Percentiles rank a stretch among this genome's conserved stretches.
These are phyloP conservation scores for Choricystis sp. DNA, from an alignment of 139 green algal genomes.

Conservation along the genomic window DNA sequence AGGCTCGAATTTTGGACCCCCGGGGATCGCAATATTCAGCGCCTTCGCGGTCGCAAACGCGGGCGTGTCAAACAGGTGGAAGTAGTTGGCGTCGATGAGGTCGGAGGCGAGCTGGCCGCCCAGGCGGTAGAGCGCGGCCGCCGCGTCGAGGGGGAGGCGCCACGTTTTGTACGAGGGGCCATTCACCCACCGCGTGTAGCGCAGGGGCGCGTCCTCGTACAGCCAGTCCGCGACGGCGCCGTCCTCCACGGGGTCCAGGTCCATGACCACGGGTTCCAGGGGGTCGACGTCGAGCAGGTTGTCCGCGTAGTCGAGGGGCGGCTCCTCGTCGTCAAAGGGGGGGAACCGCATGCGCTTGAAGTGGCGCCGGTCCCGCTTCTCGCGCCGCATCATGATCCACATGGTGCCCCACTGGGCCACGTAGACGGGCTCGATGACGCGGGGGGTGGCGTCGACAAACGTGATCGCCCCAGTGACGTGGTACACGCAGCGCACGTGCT, in stretches of 20 bases:
- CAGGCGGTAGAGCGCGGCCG: slow-evolving; percentile 86
- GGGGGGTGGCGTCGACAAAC: slow-evolving; percentile 95
- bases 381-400: slow-evolving; percentile 99
- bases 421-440: slow-evolving; percentile 96
- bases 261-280: slow-evolving; percentile 91
- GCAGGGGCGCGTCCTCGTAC: slow-evolving; percentile 87
- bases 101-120: slow-evolving; percentile 88
- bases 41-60: slow-evolving; percentile 76
- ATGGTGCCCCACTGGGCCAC: slow-evolving; percentile 96
- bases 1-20: slow-evolving; percentile 98
- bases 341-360: slow-evolving; percentile 99
- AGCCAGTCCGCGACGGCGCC: slow-evolving; percentile 75
- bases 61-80: slow-evolving; percentile 94
- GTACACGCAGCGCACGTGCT: slow-evolving; percentile 88
- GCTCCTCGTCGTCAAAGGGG: slow-evolving; percentile 99
- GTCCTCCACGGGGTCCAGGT: slow-evolving; percentile 95
- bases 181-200: slow-evolving; percentile 79
- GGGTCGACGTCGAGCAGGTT: slow-evolving; percentile 96
- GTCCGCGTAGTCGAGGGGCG: slow-evolving; percentile 95
- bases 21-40: slow-evolving; percentile 96
- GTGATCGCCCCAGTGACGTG: slow-evolving; percentile 98
- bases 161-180: slow-evolving; percentile 85
- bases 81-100: slow-evolving; percentile 96
- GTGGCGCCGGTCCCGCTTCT: slow-evolving; percentile 96
- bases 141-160: slow-evolving; percentile 89